Evolutionary conservation across 2,329 filamentous ascomycete species (phyloP), one percentile per base, ranked within the genome.

Genomic region (Diplocarpon mali): DNA sequence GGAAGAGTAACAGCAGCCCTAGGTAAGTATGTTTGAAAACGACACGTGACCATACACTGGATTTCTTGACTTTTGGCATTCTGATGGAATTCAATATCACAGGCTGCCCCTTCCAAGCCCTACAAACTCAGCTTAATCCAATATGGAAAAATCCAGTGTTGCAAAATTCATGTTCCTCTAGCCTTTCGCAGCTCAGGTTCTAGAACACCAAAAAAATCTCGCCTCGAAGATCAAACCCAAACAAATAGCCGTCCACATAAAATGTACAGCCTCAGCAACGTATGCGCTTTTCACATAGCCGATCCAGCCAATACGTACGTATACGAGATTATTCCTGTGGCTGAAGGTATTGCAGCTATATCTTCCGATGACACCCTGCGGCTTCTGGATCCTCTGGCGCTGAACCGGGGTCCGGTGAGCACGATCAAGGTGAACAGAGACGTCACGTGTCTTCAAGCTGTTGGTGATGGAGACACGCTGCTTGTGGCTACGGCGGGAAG

Each of bases 301-400:
- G 45, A 48, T 7, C 54, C 62, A 14, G 35, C 38, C 44, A 52
- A 53, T 12, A 59, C 63, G 7, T 72, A 72, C 53, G 63, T 71
- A 42, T 72, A 70, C 54, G 60, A 66, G 17, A 59, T 72, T 43
- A 58, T 62, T 7, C 53, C 58, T 9, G 38, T 58, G 11, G 45
- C 53, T 9, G 51, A 40, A 24, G 56, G 57, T 13, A 40, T 63
- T 10, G 60, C 56, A 39, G 45, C 76, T 13, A 82, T 83, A 45
- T 75, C 79, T 2, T 85, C 83, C 0, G 80, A 87, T 64, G 77
- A 85, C 62, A 72, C 69, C n/a, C 67, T 89, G 15, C 73, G 76
- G 24, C 64, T 85, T 14, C 73, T 88, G 52, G 72, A 84, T 59
- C 73, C 80, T 0, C 52, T 66, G 1, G 71, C 69, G 17, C 66